A percentile compares a stretch with the other conserved stretches of the same genome.
phyloP scores from a whole-genome alignment of 768 basidiomycete genomes.

The Gloeophyllum trabeum region DNA sequence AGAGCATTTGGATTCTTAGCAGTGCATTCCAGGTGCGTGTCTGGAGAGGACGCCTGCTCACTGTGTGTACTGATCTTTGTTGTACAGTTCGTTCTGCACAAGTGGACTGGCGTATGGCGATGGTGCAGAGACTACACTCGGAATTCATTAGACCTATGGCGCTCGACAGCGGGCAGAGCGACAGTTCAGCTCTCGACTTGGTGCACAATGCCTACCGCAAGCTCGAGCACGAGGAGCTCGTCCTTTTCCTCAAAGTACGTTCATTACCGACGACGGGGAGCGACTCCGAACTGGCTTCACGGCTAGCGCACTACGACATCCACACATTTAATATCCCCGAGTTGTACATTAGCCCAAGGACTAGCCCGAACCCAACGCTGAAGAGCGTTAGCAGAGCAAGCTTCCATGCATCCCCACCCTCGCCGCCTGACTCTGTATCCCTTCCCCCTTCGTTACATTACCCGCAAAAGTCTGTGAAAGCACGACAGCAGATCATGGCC shows the following conservation, averaged over 20 bases:
- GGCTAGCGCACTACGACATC: slow-evolving; percentile 66
- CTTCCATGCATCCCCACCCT: slow-evolving; percentile 6
- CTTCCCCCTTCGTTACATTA: slow-evolving; percentile 18
- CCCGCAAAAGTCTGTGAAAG: slow-evolving; percentile 19
- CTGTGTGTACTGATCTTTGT: too few species aligned
- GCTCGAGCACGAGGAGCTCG: slow-evolving; percentile 54
- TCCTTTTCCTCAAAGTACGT: slow-evolving; percentile 66
- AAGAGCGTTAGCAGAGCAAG: slow-evolving; percentile 1
- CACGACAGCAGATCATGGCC: slow-evolving; percentile 1
- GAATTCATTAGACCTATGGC: too few species aligned
- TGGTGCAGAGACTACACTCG: too few species aligned
- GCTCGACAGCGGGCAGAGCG: too few species aligned
- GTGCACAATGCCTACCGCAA: slow-evolving; percentile 62
- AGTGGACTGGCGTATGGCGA: too few species aligned
- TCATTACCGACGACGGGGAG: slow-evolving; percentile 56
- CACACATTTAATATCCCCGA: slow-evolving; percentile 56
- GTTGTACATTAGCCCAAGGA: slow-evolving; percentile 10
- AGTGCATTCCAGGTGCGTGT: too few species aligned
- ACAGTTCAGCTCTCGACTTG: slow-evolving; percentile 17
- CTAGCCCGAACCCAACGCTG: slow-evolving; percentile 2
- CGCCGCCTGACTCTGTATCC: slow-evolving; percentile 9
- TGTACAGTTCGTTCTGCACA: too few species aligned
- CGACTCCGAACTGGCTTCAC: slow-evolving; percentile 52
- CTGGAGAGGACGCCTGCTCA: too few species aligned
- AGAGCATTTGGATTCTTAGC: too few species aligned